phyloP scores from a whole-genome alignment of 2,329 filamentous ascomycete genomes.

The Nannizziopsis arthrosporioides region DNA sequence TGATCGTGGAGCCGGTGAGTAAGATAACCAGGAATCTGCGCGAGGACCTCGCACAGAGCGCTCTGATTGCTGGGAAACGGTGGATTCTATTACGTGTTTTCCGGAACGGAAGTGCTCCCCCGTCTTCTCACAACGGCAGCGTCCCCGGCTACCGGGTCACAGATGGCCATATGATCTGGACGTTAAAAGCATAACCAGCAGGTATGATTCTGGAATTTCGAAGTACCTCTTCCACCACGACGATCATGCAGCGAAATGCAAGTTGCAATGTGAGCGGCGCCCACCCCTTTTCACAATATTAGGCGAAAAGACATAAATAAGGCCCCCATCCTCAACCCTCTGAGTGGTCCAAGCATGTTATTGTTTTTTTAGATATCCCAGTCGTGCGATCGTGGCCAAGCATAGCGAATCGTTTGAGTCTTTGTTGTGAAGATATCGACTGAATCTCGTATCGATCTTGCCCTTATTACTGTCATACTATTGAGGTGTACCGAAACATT shows the following conservation, averaged over 20 bases:
- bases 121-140: constrained; percentile 2
- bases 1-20: no score
- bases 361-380: no score
- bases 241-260: constrained; percentile 5
- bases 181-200: neutral
- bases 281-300: neutral
- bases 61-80: neutral
- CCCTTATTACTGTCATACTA: neutral
- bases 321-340: neutral
- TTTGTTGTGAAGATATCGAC: no score
- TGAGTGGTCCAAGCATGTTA: no score
- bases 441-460: neutral
- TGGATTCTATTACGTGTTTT: constrained; percentile 4
- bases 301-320: constrained; percentile 1
- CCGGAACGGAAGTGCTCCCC: constrained; percentile 1
- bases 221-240: neutral
- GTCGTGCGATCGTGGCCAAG: no score
- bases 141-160: neutral
- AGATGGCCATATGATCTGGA: constrained; percentile 8
- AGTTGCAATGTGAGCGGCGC: neutral
- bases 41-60: no score
- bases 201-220: neutral
- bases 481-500: no score
- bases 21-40: no score
- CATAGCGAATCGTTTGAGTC: no score